These are phyloP conservation scores for Scheffersomyces insectosa DNA, from an alignment of 1,139 yeast genomes.

Conservation along the genomic window DNA sequence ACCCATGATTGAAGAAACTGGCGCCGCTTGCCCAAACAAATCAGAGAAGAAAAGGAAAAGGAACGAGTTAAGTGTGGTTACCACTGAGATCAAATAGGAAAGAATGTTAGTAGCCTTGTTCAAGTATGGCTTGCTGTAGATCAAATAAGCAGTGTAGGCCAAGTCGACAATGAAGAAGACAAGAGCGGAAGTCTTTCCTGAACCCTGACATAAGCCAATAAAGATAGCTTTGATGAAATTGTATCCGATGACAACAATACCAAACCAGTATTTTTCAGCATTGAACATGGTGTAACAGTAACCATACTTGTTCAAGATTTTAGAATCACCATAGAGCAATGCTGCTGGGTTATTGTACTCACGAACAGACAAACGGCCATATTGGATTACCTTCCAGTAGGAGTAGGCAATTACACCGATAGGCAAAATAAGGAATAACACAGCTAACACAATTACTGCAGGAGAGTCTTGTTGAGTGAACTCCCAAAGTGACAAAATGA, in stretches of 20 bases:
- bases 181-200: constrained; percentile 70
- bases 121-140: constrained; percentile 63
- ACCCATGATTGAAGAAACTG: constrained; percentile 74
- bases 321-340: constrained; percentile 66
- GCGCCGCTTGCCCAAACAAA: constrained; percentile 66
- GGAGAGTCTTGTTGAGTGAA: constrained; percentile 70
- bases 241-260: constrained; percentile 56
- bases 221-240: constrained; percentile 60
- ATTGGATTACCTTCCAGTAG: constrained; percentile 54
- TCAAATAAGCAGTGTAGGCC: constrained; percentile 57
- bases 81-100: constrained; percentile 63
- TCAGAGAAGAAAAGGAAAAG: constrained; percentile 73
- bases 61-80: constrained; percentile 68
- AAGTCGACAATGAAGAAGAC: constrained; percentile 67
- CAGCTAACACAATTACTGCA: constrained; percentile 72
- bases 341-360: constrained; percentile 75
- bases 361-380: constrained; percentile 56
- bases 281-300: constrained; percentile 82
- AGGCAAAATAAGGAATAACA: constrained; percentile 57
- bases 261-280: constrained; percentile 77
- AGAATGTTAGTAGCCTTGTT: constrained; percentile 72
- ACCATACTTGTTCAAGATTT: constrained; percentile 67
- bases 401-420: constrained; percentile 59
- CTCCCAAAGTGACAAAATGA: constrained; percentile 73
- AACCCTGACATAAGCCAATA: constrained; percentile 66